These are phyloP conservation scores for Magnolia sinica DNA, from an alignment of 164 flowering plant genomes.

Conservation along the genomic window DNA sequence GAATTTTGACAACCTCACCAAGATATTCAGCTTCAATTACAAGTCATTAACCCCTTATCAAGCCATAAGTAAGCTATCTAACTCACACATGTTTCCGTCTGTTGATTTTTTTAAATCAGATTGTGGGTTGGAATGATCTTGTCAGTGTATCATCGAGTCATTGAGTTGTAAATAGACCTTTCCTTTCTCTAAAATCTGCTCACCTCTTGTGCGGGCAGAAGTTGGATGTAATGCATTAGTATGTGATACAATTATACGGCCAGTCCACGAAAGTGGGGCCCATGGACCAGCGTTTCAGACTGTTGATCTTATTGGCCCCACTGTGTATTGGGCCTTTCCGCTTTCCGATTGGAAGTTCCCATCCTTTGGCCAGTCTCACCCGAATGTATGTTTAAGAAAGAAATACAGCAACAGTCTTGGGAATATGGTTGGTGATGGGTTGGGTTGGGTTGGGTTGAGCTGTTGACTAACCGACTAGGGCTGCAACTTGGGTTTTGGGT, in stretches of 20 bases:
- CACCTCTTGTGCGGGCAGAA: background rate
- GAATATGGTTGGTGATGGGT: background rate
- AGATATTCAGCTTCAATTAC: slow-evolving; percentile 70
- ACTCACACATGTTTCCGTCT: background rate
- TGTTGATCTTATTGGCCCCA: too few species aligned
- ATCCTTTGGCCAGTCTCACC: too few species aligned
- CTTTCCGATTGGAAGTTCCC: too few species aligned
- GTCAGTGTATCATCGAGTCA: background rate
- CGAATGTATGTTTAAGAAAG: too few species aligned
- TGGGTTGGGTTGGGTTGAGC: background rate
- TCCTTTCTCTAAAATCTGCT: background rate
- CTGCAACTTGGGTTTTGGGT: too few species aligned
- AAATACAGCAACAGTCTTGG: background rate
- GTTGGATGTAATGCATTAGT: background rate
- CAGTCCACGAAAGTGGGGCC: too few species aligned
- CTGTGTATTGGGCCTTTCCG: too few species aligned
- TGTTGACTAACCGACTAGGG: background rate
- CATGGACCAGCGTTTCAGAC: too few species aligned
- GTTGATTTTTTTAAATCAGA: background rate
- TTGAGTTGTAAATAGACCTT: background rate
- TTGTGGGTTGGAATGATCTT: background rate
- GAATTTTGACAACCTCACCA: slow-evolving; percentile 69
- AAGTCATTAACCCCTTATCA: slow-evolving; percentile 56
- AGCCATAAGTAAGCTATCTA: slow-evolving; percentile 50
- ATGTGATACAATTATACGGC: too few species aligned